Base-by-base conservation (phyloP, 805 yeast species). In the Kazachstania taianensis region DNA sequence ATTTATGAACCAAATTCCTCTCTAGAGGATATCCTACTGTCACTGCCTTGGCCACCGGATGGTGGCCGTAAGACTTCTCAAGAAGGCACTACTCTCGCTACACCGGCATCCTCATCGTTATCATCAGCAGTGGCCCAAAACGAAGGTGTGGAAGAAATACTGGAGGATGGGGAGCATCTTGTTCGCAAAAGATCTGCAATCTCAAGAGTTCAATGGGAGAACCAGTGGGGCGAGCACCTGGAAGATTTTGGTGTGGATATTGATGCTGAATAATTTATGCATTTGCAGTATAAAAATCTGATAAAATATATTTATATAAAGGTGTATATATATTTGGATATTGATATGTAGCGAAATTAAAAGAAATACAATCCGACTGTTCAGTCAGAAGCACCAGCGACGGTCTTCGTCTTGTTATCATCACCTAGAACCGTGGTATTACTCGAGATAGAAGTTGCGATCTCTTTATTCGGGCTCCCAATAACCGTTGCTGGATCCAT, bases 11-110 rank as follows among this genome's bases (percentile, higher is more conserved):
- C 35, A 2, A 33, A 37, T 19, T 33, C 49, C 2, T 25, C 39
- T 12, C 25, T 42, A 4, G 72, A 65, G 17, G 73, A 70, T 37
- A 81, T 78, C 46, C 71, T 81, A 41, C 58, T 79, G 35, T 70
- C 73, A 1, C 61, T 80, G 27, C 92, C 95, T 2, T 89, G 96
- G 94, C 98, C 98, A 1, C 94, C 95, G 1, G 94, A 85, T 59
- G 86, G 84, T 5, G 77, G 77, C 1, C 47, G 47, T 20, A 49
- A 38, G 4, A 28, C 16, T 12, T 9, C 18, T 19, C 30, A 19
- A 24, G 17, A 32, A 15, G 30, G 18, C 6, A n/a, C n/a, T n/a
- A n/a, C n/a, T n/a, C n/a, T n/a, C n/a, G n/a, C n/a, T n/a, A n/a
- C n/a, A n/a, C n/a, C n/a, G n/a, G n/a, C n/a, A n/a, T n/a, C 25